Conservation (phyloP, 2,329 filamentous ascomycete species). For the Colletotrichum brevisporum region DNA sequence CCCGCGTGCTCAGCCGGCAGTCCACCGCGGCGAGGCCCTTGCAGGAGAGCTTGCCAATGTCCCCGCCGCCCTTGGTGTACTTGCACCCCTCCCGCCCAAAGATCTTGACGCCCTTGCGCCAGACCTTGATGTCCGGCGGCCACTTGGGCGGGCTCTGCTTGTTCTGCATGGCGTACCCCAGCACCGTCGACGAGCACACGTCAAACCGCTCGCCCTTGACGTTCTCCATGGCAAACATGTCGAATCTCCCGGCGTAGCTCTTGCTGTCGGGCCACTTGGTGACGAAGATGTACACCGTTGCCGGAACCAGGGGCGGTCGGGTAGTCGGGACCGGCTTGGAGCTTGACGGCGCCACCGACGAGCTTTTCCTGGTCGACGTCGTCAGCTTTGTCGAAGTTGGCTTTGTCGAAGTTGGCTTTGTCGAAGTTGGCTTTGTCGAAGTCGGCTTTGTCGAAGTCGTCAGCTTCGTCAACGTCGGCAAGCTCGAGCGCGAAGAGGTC, state of each 20-base stretch:
- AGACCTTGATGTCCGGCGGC: not conserved
- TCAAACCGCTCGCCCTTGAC: not conserved
- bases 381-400: no score
- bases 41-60: not conserved
- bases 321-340: no score
- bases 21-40: not conserved
- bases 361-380: no score
- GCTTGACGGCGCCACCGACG: no score
- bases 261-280: not conserved
- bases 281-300: not conserved
- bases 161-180: not conserved
- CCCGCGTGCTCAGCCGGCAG: not conserved
- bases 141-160: not conserved
- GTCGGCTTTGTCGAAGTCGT: not conserved
- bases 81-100: not conserved
- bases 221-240: not conserved
- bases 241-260: not conserved
- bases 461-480: not conserved
- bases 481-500: no score
- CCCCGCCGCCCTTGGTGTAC: not conserved
- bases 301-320: no score
- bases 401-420: not conserved
- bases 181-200: not conserved
- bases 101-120: not conserved
- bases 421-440: not conserved